These are phyloP conservation scores for Raffaelea ambrosiae DNA, from an alignment of 2,329 filamentous ascomycete species.

Conservation along the genomic window DNA sequence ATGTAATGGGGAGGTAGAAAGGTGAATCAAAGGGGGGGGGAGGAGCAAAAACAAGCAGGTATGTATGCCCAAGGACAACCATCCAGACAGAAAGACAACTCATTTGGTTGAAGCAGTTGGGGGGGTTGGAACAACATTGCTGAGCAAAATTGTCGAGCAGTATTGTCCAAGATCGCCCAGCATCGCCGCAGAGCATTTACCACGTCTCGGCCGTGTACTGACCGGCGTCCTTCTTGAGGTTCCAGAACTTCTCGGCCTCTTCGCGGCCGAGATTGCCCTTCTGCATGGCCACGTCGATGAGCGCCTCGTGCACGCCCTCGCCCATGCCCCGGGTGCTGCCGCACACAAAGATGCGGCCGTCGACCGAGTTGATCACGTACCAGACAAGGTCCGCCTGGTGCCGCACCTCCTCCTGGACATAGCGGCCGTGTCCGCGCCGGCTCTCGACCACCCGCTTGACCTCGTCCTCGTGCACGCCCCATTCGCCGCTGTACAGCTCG, in stretches of 20 bases:
- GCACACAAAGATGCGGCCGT: slow-evolving; percentile 93
- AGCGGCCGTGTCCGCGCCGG: slow-evolving; percentile 69
- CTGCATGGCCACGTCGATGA: slow-evolving; percentile 84
- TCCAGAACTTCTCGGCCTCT: slow-evolving; percentile 83
- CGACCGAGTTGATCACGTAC: slow-evolving; percentile 95
- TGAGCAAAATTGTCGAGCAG: no score
- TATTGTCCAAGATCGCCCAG: not conserved
- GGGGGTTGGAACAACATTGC: no score
- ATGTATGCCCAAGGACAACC: no score
- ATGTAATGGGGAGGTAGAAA: no score
- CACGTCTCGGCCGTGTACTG: slow-evolving; percentile 89
- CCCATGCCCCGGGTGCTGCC: slow-evolving; percentile 96
- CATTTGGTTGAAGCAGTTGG: no score
- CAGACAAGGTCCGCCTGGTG: slow-evolving; percentile 94
- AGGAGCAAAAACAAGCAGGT: no score
- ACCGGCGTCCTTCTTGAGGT: slow-evolving; percentile 80
- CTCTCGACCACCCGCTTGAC: slow-evolving; percentile 76
- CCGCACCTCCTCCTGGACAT: slow-evolving; percentile 92
- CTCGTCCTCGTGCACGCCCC: slow-evolving; percentile 85
- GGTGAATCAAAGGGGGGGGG: no score
- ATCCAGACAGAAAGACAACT: no score
- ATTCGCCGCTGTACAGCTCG: slow-evolving; percentile 93
- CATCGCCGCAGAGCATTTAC: slow-evolving; percentile 27
- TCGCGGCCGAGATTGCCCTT: slow-evolving; percentile 80
- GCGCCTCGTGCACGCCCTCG: slow-evolving; percentile 81